These are phyloP conservation scores for Phytophthora ramorum DNA, from an alignment of 352 stramenopile genomes.

Conservation along the genomic window DNA sequence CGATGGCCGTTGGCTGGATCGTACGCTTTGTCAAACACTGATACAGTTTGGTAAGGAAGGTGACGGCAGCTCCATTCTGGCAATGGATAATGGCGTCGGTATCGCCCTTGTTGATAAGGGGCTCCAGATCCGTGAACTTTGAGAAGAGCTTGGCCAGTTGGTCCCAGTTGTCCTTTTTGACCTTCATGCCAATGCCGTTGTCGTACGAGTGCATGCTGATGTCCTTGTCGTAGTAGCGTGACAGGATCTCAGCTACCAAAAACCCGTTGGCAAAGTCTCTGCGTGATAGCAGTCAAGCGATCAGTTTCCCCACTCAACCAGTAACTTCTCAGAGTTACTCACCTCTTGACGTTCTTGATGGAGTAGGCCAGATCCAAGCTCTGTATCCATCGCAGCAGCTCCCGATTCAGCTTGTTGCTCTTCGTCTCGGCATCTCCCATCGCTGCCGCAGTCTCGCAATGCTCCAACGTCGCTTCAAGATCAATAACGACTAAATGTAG, in stretches of 20 bases:
- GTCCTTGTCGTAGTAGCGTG: constrained; percentile 93
- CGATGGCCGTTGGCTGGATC: constrained; percentile 66
- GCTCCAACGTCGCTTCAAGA: constrained; percentile 27
- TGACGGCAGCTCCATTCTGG: constrained; percentile 86
- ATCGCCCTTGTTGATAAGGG: constrained; percentile 55
- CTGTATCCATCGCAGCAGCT: constrained; percentile 94
- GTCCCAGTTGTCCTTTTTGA: constrained; percentile 94
- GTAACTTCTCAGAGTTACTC: not conserved
- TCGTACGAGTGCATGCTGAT: constrained; percentile 94
- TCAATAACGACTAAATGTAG: not conserved
- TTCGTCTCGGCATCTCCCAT: constrained; percentile 22
- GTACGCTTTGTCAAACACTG: constrained; percentile 91
- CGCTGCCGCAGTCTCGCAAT: not conserved
- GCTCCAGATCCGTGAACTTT: constrained; percentile 77
- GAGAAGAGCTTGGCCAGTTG: constrained; percentile 85
- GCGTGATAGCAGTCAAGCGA: not conserved
- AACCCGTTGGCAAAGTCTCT: constrained; percentile 93
- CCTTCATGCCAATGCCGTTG: constrained; percentile 91
- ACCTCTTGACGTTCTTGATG: constrained; percentile 94
- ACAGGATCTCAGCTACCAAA: constrained; percentile 92
- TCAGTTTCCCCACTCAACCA: not conserved
- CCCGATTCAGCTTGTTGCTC: constrained; percentile 85
- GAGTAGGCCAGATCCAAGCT: constrained; percentile 93
- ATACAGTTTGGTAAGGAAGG: constrained; percentile 90
- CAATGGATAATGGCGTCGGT: constrained; percentile 91